Evolutionary conservation across 495 filamentous ascomycete species (phyloP).

Genomic region (Cryomyces minteri): DNA sequence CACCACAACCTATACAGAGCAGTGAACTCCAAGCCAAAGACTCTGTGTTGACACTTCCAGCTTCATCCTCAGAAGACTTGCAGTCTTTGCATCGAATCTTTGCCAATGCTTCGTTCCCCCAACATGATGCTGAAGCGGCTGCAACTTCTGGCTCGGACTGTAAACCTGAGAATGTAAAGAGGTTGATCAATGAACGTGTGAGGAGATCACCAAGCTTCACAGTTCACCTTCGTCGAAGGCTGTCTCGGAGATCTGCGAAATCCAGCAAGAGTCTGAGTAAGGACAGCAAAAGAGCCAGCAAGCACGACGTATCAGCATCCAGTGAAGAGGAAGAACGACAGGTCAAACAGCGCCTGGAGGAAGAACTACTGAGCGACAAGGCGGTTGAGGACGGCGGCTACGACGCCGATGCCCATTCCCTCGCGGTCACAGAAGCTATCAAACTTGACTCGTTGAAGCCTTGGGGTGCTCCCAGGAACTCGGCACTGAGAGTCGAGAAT

Average conservation of each 20-base stretch:
- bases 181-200: no score
- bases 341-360: slow-evolving; percentile 8
- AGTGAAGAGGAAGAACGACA: not conserved
- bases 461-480: not conserved
- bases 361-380: slow-evolving; percentile 11
- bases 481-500: no score
- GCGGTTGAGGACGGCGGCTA: slow-evolving; percentile 9
- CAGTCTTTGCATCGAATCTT: no score
- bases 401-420: slow-evolving; percentile 7
- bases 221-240: not conserved
- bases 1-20: no score
- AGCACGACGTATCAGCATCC: not conserved
- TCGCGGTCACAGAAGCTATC: slow-evolving; percentile 8
- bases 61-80: no score
- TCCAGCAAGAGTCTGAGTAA: not conserved
- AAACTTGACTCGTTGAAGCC: not conserved
- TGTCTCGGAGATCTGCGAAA: not conserved
- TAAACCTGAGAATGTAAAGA: no score
- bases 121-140: no score
- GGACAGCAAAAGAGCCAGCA: not conserved
- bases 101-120: no score
- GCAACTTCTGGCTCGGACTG: no score
- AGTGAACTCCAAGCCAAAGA: no score
- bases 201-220: not conserved
- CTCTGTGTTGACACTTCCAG: no score